These are phyloP conservation scores for Gossypioides kirkii DNA, from an alignment of 345 rosid species.

Conservation along the genomic window DNA sequence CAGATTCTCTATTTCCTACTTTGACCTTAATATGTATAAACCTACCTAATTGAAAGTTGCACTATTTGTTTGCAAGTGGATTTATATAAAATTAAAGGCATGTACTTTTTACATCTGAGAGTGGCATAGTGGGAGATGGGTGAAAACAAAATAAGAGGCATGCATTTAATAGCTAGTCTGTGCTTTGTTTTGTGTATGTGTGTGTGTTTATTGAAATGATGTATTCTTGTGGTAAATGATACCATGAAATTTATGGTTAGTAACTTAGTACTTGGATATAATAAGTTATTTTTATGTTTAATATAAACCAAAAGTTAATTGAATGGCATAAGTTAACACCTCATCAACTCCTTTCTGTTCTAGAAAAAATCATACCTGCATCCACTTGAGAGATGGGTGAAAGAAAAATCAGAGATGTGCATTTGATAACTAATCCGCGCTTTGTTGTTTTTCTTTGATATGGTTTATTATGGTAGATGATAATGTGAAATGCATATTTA, in stretches of 20 bases:
- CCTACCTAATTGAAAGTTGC: neutral
- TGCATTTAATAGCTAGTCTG: neutral
- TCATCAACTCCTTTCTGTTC: neutral
- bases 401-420: neutral
- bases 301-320: neutral
- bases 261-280: neutral
- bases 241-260: neutral
- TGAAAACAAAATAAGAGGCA: neutral
- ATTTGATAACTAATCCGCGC: neutral
- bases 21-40: neutral
- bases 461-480: neutral
- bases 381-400: neutral
- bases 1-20: neutral
- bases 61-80: neutral
- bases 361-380: neutral
- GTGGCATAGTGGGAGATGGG: neutral
- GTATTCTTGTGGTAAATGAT: neutral
- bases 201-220: neutral
- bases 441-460: neutral
- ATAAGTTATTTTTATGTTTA: neutral
- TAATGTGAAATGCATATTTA: neutral
- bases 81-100: neutral
- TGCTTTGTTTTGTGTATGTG: too few relatives aligned
- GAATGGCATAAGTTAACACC: neutral
- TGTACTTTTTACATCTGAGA: neutral